These are phyloP conservation scores for Austroboletus eburneus DNA, from an alignment of 768 basidiomycete species.

Conservation along the genomic window DNA sequence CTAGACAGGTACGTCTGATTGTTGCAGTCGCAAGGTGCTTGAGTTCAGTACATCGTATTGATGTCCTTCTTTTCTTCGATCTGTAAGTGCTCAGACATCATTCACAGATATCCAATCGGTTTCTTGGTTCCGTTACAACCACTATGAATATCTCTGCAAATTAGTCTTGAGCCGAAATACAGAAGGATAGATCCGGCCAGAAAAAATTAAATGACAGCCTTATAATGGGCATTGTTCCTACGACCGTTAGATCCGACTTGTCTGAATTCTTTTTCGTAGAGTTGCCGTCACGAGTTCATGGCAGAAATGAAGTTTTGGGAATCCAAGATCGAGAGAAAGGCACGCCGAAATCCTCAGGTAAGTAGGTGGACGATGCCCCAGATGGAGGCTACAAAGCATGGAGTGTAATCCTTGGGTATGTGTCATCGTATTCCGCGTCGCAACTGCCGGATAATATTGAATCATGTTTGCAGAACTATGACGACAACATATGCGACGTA, in stretches of 20 bases:
- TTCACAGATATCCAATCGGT: background rate
- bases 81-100: background rate
- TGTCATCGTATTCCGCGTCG: background rate
- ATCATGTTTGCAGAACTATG: slow-evolving; percentile 6
- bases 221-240: background rate
- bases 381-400: slow-evolving; percentile 31
- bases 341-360: background rate
- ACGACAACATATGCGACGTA: slow-evolving; percentile 41
- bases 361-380: slow-evolving; percentile 21
- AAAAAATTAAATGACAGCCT: background rate
- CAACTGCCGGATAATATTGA: slow-evolving; percentile 4
- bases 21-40: background rate
- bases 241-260: background rate
- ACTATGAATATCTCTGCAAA: slow-evolving; percentile 4
- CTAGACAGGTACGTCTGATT: too few species aligned
- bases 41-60: background rate
- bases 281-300: slow-evolving; percentile 10
- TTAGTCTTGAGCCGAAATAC: background rate
- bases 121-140: background rate
- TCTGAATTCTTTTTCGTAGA: background rate
- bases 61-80: background rate
- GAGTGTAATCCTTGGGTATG: slow-evolving; percentile 29
- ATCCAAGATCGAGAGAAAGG: slow-evolving; percentile 8
- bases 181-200: background rate
- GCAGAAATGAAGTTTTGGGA: background rate